A percentile compares a stretch with the other conserved stretches of the same genome.
Conservation (phyloP, 495 filamentous ascomycete genomes). For the Trichoderma reesei region DNA sequence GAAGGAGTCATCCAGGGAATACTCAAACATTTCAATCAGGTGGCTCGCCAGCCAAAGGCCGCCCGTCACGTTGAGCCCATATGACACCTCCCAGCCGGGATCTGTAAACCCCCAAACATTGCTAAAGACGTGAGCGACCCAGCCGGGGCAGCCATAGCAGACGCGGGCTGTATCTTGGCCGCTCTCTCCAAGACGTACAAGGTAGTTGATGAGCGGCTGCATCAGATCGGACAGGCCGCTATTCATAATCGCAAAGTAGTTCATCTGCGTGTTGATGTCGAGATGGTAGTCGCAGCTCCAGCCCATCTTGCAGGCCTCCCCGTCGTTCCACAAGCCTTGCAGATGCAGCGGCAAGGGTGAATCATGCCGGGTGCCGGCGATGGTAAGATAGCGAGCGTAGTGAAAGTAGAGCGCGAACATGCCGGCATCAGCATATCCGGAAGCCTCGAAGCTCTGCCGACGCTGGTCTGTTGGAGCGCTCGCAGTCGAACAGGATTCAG, state of each 20-base stretch:
- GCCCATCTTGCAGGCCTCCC: slow-evolving; percentile 27
- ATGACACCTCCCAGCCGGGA: slow-evolving; percentile 36
- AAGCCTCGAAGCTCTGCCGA: slow-evolving; percentile 10
- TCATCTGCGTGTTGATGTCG: slow-evolving; percentile 46
- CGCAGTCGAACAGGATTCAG: background rate
- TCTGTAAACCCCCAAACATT: slow-evolving; percentile 38
- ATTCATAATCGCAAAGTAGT: slow-evolving; percentile 37
- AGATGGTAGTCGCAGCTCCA: slow-evolving; percentile 42
- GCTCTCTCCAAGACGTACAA: slow-evolving; percentile 24
- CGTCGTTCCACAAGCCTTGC: slow-evolving; percentile 42
- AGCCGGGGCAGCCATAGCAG: slow-evolving; percentile 40
- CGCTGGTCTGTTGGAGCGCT: slow-evolving; percentile 10
- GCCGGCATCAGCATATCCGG: slow-evolving; percentile 11
- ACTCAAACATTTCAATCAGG: slow-evolving; percentile 34
- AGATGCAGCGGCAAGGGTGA: slow-evolving; percentile 21
- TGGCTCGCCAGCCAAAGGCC: slow-evolving; percentile 32
- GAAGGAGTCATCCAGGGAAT: slow-evolving; percentile 23
- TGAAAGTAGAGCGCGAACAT: slow-evolving; percentile 15
- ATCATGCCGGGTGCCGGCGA: slow-evolving; percentile 12
- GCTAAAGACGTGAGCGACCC: slow-evolving; percentile 32
- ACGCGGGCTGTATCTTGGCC: slow-evolving; percentile 27
- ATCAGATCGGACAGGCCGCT: slow-evolving; percentile 23
- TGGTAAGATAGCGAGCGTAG: slow-evolving; percentile 15
- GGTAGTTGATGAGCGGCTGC: slow-evolving; percentile 25
- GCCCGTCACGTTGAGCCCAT: slow-evolving; percentile 19